These are phyloP conservation scores for Takashimella koratensis DNA, from an alignment of 1,284 basidiomycete species.

Conservation along the genomic window DNA sequence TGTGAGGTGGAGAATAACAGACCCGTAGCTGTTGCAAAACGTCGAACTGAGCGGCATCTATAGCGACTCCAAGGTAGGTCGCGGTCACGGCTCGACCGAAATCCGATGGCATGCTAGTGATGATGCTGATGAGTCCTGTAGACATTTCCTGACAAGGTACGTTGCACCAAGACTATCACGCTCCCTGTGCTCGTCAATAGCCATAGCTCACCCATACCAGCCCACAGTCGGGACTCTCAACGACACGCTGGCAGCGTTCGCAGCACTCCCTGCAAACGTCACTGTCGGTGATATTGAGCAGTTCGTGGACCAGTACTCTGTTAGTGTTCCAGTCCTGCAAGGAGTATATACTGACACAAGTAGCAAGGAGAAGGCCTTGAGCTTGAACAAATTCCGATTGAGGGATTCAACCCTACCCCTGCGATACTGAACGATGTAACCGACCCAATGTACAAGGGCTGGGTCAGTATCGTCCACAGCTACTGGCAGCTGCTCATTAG, in stretches of 20 bases:
- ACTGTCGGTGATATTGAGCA: constrained; percentile 53
- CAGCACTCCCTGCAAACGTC: constrained; percentile 58
- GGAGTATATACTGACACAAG: not conserved
- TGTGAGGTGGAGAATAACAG: not conserved
- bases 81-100: not conserved
- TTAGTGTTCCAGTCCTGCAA: constrained; percentile 18
- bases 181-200: not conserved
- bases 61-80: constrained; percentile 69
- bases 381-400: constrained; percentile 61
- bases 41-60: constrained; percentile 75
- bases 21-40: constrained; percentile 68
- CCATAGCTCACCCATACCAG: constrained; percentile 38
- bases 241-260: constrained; percentile 67
- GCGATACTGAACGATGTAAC: constrained; percentile 68
- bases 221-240: constrained; percentile 66
- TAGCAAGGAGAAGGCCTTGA: constrained; percentile 75
- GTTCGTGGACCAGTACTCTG: constrained; percentile 74
- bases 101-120: too few species aligned
- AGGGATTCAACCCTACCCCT: constrained; percentile 61
- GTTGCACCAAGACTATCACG: not conserved
- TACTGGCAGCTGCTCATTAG: constrained; percentile 79
- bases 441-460: constrained; percentile 67
- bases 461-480: constrained; percentile 69
- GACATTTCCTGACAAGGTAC: constrained; percentile 68
- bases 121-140: constrained; percentile 4